Evolutionary conservation across 768 basidiomycete species (phyloP).

Genomic region (Lactarius pseudohatsudake): DNA sequence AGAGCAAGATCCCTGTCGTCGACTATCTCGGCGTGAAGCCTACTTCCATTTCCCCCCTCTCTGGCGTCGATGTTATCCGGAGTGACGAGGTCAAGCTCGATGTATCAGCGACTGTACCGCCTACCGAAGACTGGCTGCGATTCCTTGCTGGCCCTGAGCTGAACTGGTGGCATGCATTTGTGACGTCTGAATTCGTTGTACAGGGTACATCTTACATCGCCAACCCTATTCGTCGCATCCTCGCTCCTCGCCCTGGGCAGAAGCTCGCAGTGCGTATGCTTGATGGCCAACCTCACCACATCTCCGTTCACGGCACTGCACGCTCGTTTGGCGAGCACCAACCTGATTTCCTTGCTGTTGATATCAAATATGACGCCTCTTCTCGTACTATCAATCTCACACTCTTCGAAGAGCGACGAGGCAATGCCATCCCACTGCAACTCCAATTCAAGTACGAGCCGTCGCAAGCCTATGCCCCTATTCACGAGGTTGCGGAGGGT

Average conservation of each 20-base stretch:
- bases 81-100: constrained; percentile 47
- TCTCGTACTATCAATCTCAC: constrained; percentile 64
- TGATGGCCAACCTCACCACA: constrained; percentile 50
- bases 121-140: constrained; percentile 75
- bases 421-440: constrained; percentile 71
- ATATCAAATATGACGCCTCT: constrained; percentile 58
- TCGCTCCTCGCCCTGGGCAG: constrained; percentile 79
- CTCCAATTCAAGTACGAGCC: constrained; percentile 88
- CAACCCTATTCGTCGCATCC: constrained; percentile 85
- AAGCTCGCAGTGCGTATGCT: constrained; percentile 59
- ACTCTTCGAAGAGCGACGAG: constrained; percentile 80
- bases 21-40: constrained; percentile 77
- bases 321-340: constrained; percentile 79
- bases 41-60: constrained; percentile 38
- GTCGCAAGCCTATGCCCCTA: constrained; percentile 84
- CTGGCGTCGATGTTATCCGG: constrained; percentile 47
- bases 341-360: constrained; percentile 76
- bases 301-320: constrained; percentile 73
- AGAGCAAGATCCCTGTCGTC: constrained; percentile 67
- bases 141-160: constrained; percentile 78
- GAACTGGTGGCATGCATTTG: constrained; percentile 83
- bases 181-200: constrained; percentile 79
- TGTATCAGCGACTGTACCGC: constrained; percentile 55
- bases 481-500: constrained; percentile 82
- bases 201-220: constrained; percentile 84